Conservation (phyloP, 2,329 filamentous ascomycete genomes). For the Fusarium citri region DNA sequence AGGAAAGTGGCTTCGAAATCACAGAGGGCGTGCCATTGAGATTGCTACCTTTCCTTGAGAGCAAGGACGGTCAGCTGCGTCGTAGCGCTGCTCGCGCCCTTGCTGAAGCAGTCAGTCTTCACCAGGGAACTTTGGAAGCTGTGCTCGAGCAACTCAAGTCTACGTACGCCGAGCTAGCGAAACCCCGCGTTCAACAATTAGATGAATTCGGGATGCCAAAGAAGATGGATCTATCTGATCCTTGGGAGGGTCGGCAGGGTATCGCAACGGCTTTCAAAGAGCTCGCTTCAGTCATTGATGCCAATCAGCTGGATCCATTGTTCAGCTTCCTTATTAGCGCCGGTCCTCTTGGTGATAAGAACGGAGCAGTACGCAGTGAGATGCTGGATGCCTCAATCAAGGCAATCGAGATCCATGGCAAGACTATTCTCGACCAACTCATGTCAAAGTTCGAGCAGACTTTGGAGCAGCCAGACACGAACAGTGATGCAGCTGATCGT, state of each 20-base stretch:
- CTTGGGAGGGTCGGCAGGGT: constrained; percentile 91
- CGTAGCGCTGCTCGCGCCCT: constrained; percentile 85
- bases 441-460: constrained; percentile 94
- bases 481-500: constrained; percentile 83
- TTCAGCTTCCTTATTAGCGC: constrained; percentile 86
- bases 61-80: constrained; percentile 82
- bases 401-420: constrained; percentile 84
- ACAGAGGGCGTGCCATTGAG: constrained; percentile 72
- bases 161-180: constrained; percentile 82
- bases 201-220: constrained; percentile 95
- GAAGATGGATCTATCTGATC: constrained; percentile 87
- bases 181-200: constrained; percentile 83
- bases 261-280: constrained; percentile 89
- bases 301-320: constrained; percentile 78
- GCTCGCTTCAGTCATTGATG: constrained; percentile 76
- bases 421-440: constrained; percentile 83
- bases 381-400: constrained; percentile 92
- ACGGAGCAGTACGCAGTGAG: constrained; percentile 79
- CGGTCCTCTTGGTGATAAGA: constrained; percentile 88
- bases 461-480: constrained; percentile 86
- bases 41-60: constrained; percentile 83
- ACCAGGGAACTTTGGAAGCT: constrained; percentile 69
- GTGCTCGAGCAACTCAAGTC: constrained; percentile 74
- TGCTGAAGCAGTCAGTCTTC: constrained; percentile 75
- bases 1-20: constrained; percentile 85